Evolutionary conservation across 148 eudicot species (phyloP), one percentile per base, ranked within the genome.

Genomic region (Persicaria maculosa): DNA sequence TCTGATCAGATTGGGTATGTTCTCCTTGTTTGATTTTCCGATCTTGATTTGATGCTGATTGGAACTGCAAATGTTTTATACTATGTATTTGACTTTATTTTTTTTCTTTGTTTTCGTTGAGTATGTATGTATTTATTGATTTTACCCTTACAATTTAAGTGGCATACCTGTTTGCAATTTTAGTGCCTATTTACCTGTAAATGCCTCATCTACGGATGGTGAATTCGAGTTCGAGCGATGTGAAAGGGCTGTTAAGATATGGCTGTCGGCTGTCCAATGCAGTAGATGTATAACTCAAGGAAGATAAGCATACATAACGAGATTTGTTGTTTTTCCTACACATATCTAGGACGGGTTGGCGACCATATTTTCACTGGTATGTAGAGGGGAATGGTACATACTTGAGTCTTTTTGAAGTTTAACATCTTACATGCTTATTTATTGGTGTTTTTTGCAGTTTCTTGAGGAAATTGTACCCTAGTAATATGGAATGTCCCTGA

Each of bases 271-370:
- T 91, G 12, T 82, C 86, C 77, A 83, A 84, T 68, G 84, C 91
- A 20, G 81, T 81, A 64, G 83, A 88, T 76, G 73, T 80, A 48
- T 83, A 90, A 75, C 78, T 76, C 20, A 87, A 80, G 81, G 86
- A 87, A 76, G 91, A 92, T 74, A 88, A 78, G 43, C 97, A 87
- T 72, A 80, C 83, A 36, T 80, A 92, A 17, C 89, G 74, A 55
- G 94, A 95, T 76, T 81, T 95, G 77, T 77, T 95, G 65, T 90
- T 90, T 80, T 95, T 95, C 84, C 92, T 95, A 71, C 99, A 95
- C 77, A 77, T 95, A 55, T 97, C 97, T 5, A 91, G 95, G 78
- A 91, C 97, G 0, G 98, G 99, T 78, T 97, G 99, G 46, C 83
- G 97, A 40, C 85, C 97, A 48, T 95, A 90, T 69, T 92, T 81